Evolutionary conservation across 2,329 filamentous ascomycete genomes (phyloP), one percentile per base, ranked within the genome.

Genomic region (Magnaporthiopsis rhizophila): DNA sequence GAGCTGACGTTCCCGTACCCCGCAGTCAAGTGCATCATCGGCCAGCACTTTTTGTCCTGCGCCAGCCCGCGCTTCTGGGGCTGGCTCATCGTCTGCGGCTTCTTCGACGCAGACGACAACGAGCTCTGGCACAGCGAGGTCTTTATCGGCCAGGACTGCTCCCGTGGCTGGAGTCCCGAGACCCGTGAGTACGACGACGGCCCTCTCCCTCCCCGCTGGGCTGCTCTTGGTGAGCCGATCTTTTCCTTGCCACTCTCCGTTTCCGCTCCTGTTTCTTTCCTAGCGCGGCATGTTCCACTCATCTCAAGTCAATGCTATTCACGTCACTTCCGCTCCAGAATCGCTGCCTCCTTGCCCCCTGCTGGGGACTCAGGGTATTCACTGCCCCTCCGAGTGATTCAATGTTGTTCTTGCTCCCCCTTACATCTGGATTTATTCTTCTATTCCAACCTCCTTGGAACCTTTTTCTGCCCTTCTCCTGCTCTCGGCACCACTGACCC

Each of bases 121-220:
- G 69, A 75, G 4, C 65, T 83, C 56, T 83, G 80, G 79, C 81
- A 79, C 59, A 78, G 74, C 0, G 76, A 82, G 69, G 64, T 81
- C 26, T 78, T 83, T 34, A 65, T 77, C 30, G 74, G 72, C 9
- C 72, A 67, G 21, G 30, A 62, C 59, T 57, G 50, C 26, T n/a
- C 50, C 11, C 63, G 63, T 13, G 63, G 63, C n/a, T 64, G 60
- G 50, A 61, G 59, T 28, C 63, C 59, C 13, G 59, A 53, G 2
- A 62, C 63, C 12, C 30, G 63, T 9, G 38, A 62, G 63, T 64
- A 62, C 36, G 68, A 69, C 64, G 28, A 53, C 56, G 67, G 66
- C 21, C 67, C 64, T 18, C 65, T 66, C 3, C 67, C 68, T 13
- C 67, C 67, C 3, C 61, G 63, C 61, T 66, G 62, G 13, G 64